Base-by-base conservation (phyloP, 2,329 filamentous ascomycete genomes). In the Mollisia scopiformis region DNA sequence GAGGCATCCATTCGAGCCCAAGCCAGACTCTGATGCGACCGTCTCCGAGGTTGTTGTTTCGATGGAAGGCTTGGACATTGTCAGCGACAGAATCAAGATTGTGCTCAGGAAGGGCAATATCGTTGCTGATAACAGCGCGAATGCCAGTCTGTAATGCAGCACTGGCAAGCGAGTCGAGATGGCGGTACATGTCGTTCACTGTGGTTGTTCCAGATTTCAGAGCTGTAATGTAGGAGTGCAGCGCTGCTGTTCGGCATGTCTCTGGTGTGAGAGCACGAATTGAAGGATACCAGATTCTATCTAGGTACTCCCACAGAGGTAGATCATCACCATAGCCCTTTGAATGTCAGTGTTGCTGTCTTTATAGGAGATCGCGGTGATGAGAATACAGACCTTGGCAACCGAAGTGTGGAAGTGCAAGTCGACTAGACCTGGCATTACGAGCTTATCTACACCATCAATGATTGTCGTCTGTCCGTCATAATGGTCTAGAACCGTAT, bases 181-280 rank as follows among this genome's bases (percentile, higher is more conserved):
- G 62, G 8, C 67, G 56, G 51, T 73, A 71, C 54, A 73, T 69
- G 47, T 74, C 57, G 16, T 51, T 62, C 2, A 68, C 63, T 1
- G 63, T 59, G 2, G 66, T 68, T 2, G 68, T 69, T 6, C 68
- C 66, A 21, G 62, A 63, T 41, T 68, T 68, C 2, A 68, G 39
- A 2, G 66, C 66, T 11, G 63, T 66, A 41, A 58, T 65, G 58
- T 67, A 68, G 1, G 62, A 68, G 55, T 68, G 61, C 1, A 68
- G 60, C 23, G 65, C 62, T 16, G 62, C 65, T 1, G 61, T 59
- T 10, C 49, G 58, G 46, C 59, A 55, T 0, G 31, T 54, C 23
- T 57, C 43, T 3, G 66, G 64, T 0, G 60, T 67, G 13, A 68
- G 55, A 2, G 66, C 62, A n/a, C 66, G 59, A 27, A 69, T 64